Evolutionary conservation across 116 monocot species (phyloP).

Genomic region (Phalaenopsis hybrid): DNA sequence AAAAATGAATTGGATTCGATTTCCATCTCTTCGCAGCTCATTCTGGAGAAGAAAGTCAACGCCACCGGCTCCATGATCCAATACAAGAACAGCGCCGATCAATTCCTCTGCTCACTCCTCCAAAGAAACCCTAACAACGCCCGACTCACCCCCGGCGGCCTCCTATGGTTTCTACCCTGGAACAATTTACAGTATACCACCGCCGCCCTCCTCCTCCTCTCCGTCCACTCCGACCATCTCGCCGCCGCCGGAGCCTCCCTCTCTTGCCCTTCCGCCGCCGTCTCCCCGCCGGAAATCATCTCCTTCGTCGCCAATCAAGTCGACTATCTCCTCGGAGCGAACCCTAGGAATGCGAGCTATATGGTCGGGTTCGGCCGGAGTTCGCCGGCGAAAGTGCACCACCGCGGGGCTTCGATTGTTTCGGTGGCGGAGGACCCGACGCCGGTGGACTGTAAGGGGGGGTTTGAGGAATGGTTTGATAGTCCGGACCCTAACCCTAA

Average conservation of each 20-base stretch:
- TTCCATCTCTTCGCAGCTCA: slow-evolving; percentile 24
- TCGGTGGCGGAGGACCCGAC: slow-evolving; percentile 31
- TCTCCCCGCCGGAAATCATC: slow-evolving; percentile 24
- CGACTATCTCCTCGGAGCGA: slow-evolving; percentile 39
- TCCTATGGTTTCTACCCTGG: slow-evolving; percentile 46
- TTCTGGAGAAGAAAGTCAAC: slow-evolving; percentile 28
- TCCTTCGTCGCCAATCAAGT: slow-evolving; percentile 29
- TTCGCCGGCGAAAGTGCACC: slow-evolving; percentile 58
- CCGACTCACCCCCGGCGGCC: slow-evolving; percentile 45
- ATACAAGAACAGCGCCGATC: slow-evolving; percentile 27
- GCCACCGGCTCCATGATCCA: slow-evolving; percentile 13
- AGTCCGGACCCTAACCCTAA: slow-evolving; percentile 45
- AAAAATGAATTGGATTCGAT: too few relatives aligned
- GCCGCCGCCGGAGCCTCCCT: slow-evolving; percentile 12
- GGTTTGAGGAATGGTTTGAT: slow-evolving; percentile 40
- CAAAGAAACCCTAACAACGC: slow-evolving; percentile 53
- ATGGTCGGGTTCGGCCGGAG: slow-evolving; percentile 61
- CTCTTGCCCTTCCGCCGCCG: slow-evolving; percentile 15
- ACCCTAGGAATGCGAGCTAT: slow-evolving; percentile 60
- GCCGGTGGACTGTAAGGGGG: slow-evolving; percentile 37
- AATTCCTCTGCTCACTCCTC: slow-evolving; percentile 55
- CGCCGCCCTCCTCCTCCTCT: slow-evolving; percentile 40
- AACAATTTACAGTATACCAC: slow-evolving; percentile 68
- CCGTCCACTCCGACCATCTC: slow-evolving; percentile 49
- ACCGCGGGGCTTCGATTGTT: slow-evolving; percentile 56